Evolutionary conservation across 306 rosid species (phyloP).

Genomic region (Heteromeles arbutifolia): DNA sequence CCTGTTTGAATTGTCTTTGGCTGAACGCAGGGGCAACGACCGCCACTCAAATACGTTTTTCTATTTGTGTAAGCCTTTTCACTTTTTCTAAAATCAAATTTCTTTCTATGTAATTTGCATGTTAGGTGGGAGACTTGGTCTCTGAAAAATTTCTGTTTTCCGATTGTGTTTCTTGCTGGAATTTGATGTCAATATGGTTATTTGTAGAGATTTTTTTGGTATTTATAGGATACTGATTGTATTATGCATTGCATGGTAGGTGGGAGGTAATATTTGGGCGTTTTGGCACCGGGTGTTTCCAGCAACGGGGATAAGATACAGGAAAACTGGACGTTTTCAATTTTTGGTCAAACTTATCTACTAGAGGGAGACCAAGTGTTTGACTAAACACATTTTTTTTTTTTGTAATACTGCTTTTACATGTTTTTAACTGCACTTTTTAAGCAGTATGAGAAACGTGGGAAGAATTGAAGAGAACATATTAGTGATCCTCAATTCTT

Average conservation of each 20-base stretch:
- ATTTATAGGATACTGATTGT: background rate
- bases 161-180: too few species aligned
- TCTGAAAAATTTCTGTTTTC: conserved; percentile 30
- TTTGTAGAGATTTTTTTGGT: background rate
- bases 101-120: background rate
- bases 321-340: too few species aligned
- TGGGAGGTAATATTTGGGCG: background rate
- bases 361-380: background rate
- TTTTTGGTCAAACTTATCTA: too few species aligned
- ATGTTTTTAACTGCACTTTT: too few species aligned
- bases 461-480: too few species aligned
- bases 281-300: background rate
- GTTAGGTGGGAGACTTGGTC: conserved; percentile 19
- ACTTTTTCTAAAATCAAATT: background rate
- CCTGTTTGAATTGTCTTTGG: too few species aligned
- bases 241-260: background rate
- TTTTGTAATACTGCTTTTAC: too few species aligned
- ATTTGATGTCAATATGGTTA: background rate
- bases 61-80: conserved; percentile 16
- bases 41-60: background rate
- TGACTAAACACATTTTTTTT: too few species aligned
- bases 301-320: too few species aligned
- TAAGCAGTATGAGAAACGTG: too few species aligned
- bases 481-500: too few species aligned
- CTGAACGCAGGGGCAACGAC: too few species aligned